Evolutionary conservation across 768 basidiomycete species (phyloP).

Genomic region (Boletus edulis): DNA sequence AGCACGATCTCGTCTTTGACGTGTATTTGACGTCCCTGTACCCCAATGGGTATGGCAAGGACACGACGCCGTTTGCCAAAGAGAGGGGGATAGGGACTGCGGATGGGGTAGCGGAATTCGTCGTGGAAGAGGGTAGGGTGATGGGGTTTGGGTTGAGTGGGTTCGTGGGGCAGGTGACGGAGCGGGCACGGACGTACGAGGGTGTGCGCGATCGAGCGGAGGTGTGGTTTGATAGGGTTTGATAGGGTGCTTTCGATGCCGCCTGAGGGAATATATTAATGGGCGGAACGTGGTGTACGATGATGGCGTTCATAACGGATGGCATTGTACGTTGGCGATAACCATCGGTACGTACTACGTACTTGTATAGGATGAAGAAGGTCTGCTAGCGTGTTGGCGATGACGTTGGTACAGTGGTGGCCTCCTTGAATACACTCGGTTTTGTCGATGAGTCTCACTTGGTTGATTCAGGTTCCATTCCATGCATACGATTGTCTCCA

Average conservation of each 20-base stretch:
- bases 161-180: constrained; percentile 12
- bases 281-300: too few relatives aligned
- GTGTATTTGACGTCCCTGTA: constrained; percentile 28
- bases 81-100: constrained; percentile 2
- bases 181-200: constrained; percentile 17
- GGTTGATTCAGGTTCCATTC: too few relatives aligned
- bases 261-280: too few relatives aligned
- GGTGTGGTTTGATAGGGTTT: constrained; percentile 30
- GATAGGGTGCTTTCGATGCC: neutral
- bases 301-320: too few relatives aligned
- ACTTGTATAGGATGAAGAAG: too few relatives aligned
- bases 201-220: constrained; percentile 27
- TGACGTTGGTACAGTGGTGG: too few relatives aligned
- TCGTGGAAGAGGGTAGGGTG: constrained; percentile 25
- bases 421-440: too few relatives aligned
- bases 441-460: too few relatives aligned
- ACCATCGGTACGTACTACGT: too few relatives aligned
- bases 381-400: too few relatives aligned
- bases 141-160: constrained; percentile 30
- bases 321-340: too few relatives aligned
- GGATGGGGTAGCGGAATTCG: constrained; percentile 18
- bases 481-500: too few relatives aligned
- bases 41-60: constrained; percentile 38
- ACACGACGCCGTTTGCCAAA: constrained; percentile 32
- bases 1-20: constrained; percentile 19